Conservation (phyloP, 2,329 filamentous ascomycete genomes). For the Penicillium sp. region DNA sequence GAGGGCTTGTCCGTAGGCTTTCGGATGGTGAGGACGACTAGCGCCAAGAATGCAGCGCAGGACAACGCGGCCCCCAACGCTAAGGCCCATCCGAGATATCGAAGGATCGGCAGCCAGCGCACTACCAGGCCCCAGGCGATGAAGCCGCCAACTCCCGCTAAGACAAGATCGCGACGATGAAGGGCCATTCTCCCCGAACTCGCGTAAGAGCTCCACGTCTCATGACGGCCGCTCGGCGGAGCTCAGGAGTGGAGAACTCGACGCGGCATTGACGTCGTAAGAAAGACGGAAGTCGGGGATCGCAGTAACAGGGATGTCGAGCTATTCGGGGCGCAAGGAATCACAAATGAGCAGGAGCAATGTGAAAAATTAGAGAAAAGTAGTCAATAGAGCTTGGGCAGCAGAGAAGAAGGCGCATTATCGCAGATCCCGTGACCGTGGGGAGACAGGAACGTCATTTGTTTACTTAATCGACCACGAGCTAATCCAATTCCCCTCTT, state of each 20-base stretch:
- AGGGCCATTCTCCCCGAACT: conserved; percentile 47
- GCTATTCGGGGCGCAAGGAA: neutral
- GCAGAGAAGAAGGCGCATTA: neutral
- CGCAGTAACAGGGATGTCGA: neutral
- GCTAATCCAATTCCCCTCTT: conserved; percentile 6
- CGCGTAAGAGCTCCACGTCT: conserved; percentile 44
- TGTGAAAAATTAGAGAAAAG: neutral
- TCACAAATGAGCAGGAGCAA: neutral
- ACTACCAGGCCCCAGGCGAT: conserved; percentile 85
- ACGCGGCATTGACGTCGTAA: conserved; percentile 9
- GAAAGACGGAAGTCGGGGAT: conserved; percentile 1
- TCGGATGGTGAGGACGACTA: conserved; percentile 59
- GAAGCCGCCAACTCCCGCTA: conserved; percentile 50
- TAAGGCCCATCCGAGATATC: conserved; percentile 84
- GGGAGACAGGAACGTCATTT: conserved; percentile 20
- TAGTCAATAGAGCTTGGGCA: neutral
- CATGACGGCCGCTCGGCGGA: conserved; percentile 31
- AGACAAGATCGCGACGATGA: conserved; percentile 42
- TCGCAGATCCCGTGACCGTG: conserved; percentile 22
- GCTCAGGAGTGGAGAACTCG: conserved; percentile 16
- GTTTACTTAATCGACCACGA: conserved; percentile 25
- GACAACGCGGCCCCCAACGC: conserved; percentile 62
- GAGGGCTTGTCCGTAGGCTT: conserved; percentile 34
- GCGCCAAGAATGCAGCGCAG: conserved; percentile 54
- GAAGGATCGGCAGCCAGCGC: conserved; percentile 77